Base-by-base conservation (phyloP, 2,329 filamentous ascomycete genomes). In the Aspergillus sp. region DNA sequence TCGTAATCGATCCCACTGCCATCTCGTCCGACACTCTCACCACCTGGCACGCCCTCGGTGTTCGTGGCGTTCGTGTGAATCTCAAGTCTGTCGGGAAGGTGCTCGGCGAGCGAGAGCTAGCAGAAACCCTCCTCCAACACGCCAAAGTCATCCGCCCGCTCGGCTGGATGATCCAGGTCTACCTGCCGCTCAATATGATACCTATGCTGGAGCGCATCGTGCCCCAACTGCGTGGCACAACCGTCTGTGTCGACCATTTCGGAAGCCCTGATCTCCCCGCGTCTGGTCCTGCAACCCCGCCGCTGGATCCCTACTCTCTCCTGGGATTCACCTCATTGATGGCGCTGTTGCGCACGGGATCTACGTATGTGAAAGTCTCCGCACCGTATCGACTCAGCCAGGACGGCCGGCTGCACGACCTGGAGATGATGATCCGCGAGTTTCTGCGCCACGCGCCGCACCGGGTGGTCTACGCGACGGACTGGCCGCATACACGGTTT, bases 401-500 rank as follows among this genome's bases (percentile, higher is more conserved):
- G 38, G 73, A 79, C 47, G 65, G 68, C 6, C 60, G 74, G 19
- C 71, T 78, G 53, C 68, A 66, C 24, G 73, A 80, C 43, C 57
- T 82, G 3, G 74, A 79, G 48, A 72, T 73, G 2, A 66, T 85
- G 36, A 76, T 75, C 8, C 68, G 64, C 13, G 78, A 83, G 58
- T 65, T 85, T 7, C 58, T 84, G 32, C 64, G 65, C 3, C 65
- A 74, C 4, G 77, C 73, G 10, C 72, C 72, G 2, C 65, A 74
- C 19, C 70, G 76, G 14, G 70, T 82, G 9, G 76, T 85, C 0
- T 86, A 83, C 64, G 82, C 81, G 1, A 83, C 81, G 0, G 83
- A 86, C 60, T 86, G 83, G 83, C 83, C 83, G 17, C 82, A 86
- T 64, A 86, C 84, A 3, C 73, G 83, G 11, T 85, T 81, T 53